Base-by-base conservation (phyloP, 495 filamentous ascomycete genomes). In the Lasiosphaeria miniovina region DNA sequence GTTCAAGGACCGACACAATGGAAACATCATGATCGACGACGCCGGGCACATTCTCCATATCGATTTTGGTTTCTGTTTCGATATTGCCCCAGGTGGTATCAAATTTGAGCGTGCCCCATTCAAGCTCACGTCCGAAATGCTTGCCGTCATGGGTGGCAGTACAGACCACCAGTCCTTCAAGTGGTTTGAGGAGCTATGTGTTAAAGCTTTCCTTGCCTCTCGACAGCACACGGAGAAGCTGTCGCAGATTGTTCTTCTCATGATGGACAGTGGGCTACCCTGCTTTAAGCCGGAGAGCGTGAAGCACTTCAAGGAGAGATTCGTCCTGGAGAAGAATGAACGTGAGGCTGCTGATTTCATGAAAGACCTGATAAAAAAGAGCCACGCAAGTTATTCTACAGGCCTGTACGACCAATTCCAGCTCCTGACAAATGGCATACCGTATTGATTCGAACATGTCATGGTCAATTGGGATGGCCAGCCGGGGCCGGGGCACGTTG, bases 31-130 rank as follows among this genome's bases (percentile, higher is more conserved):
- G 95, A 83, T 99, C 46, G 91, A 98, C 68, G 93, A 96, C 66
- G 89, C 88, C 3, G 95, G 95, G 5, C 94, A 98, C 74, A 96
- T 99, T 69, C 86, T 99, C 17, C 95, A 99, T 74, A 96, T 99
- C 71, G 94, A 99, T 75, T 99, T 99, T 67, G 95, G 95, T 17
- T 99, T 99, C 80, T 98, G 93, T 74, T 98, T 99, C 72, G 95
- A 99, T 70, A 97, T 99, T 68, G 95, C 91, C 1, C 95, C 95
- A 0, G 95, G 95, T 45, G 95, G 95, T 24, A 89, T 98, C 54
- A 90, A 89, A 55, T 99, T 99, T 68, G 95, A 99, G 76, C 88
- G 95, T 33, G 95, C 95, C 0, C 95, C 95, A 0, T 99, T 99
- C 84, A 99, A 99, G 74, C 83, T 99, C 53, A 98, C 95, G 0